phyloP scores from a whole-genome alignment of 495 filamentous ascomycete species.

The Ascodesmis nigricans region DNA sequence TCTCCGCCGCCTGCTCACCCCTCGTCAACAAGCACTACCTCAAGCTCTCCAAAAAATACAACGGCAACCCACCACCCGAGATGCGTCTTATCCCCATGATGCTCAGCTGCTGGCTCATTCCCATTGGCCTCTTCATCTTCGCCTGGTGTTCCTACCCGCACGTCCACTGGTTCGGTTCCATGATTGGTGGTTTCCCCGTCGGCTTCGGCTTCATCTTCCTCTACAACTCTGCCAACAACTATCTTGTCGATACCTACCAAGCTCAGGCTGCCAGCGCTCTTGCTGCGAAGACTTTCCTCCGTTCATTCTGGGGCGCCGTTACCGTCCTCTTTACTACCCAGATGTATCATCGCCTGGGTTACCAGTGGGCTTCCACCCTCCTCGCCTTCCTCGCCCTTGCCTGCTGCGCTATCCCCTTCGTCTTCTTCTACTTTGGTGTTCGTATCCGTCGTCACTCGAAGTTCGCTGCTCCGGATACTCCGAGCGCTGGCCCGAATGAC shows the following conservation, averaged over 20 bases:
- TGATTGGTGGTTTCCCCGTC: slow-evolving; percentile 50
- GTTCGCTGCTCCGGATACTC: too few relatives aligned
- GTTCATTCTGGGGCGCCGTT: slow-evolving; percentile 56
- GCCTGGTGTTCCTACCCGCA: slow-evolving; percentile 53
- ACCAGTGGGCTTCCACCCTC: slow-evolving; percentile 53
- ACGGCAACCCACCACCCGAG: slow-evolving; percentile 53
- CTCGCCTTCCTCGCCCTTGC: slow-evolving; percentile 48
- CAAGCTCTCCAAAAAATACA: slow-evolving; percentile 32
- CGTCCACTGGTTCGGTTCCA: slow-evolving; percentile 47
- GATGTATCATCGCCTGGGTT: slow-evolving; percentile 50
- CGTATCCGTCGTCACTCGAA: slow-evolving; percentile 39
- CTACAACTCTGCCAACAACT: slow-evolving; percentile 65
- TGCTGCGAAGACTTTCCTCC: slow-evolving; percentile 63
- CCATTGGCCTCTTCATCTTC: slow-evolving; percentile 61
- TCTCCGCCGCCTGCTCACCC: slow-evolving; percentile 42
- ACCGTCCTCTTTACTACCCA: slow-evolving; percentile 59
- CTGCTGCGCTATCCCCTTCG: slow-evolving; percentile 54
- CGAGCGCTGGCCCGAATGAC: too few relatives aligned
- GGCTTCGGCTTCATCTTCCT: slow-evolving; percentile 75
- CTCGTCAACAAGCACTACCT: slow-evolving; percentile 60
- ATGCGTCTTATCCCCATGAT: slow-evolving; percentile 67
- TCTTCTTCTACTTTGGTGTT: slow-evolving; percentile 55
- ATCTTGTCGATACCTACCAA: slow-evolving; percentile 55
- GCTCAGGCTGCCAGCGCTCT: slow-evolving; percentile 67
- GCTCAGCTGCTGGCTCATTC: slow-evolving; percentile 58